phyloP scores from a whole-genome alignment of 139 green algal genomes.

The Coelastrella sp. region DNA sequence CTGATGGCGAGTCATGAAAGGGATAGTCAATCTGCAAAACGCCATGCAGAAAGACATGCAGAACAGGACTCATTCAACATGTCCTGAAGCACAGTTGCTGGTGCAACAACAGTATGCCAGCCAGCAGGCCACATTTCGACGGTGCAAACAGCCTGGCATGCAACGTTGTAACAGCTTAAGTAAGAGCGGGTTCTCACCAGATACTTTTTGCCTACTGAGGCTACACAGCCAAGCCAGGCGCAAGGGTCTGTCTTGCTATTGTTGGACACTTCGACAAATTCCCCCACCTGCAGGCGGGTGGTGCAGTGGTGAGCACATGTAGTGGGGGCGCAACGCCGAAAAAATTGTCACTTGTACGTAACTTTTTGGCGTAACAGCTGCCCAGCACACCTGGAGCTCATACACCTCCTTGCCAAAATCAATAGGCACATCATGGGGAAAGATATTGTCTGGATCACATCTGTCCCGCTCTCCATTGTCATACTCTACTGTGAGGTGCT shows the following conservation, averaged over 20 bases:
- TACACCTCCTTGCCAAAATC: conserved; percentile 64
- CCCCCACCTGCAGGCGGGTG: conserved; percentile 50
- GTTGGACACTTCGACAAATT: conserved; percentile 76
- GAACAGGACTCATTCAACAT: too few relatives aligned
- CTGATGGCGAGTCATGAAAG: conserved; percentile 64
- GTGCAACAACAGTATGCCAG: background rate
- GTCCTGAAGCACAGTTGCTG: too few relatives aligned
- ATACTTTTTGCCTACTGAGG: conserved; percentile 37
- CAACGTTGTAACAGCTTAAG: too few relatives aligned
- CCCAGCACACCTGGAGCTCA: background rate
- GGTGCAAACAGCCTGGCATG: background rate
- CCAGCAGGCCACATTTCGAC: background rate
- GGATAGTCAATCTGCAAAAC: conserved; percentile 62
- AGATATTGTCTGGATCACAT: conserved; percentile 54
- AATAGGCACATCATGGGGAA: conserved; percentile 53
- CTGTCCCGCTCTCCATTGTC: conserved; percentile 65
- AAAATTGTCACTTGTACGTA: too few relatives aligned
- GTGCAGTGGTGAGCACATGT: background rate
- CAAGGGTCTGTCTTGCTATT: conserved; percentile 67
- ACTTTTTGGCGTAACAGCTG: background rate
- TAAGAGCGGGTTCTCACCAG: background rate
- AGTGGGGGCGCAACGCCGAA: too few relatives aligned
- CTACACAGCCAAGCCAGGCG: conserved; percentile 61
- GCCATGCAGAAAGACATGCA: background rate
- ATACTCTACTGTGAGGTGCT: conserved; percentile 56